These are phyloP conservation scores for Neofusicoccum parvum DNA, from an alignment of 2,329 filamentous ascomycete genomes.

Conservation along the genomic window DNA sequence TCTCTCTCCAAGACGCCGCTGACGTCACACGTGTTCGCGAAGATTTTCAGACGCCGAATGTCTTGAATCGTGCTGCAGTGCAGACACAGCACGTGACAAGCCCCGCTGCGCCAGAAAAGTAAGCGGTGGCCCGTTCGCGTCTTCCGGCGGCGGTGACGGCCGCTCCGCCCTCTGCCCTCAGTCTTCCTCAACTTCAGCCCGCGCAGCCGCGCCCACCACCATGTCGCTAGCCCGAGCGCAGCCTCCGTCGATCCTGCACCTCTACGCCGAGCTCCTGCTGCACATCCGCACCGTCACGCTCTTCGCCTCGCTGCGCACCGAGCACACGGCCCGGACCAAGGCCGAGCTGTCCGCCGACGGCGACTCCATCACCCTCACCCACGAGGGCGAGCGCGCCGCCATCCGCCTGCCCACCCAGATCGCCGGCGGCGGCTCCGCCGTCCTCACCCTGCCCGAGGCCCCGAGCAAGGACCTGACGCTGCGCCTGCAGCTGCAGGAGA, in stretches of 20 bases:
- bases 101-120: background rate
- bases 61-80: background rate
- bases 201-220: background rate
- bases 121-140: background rate
- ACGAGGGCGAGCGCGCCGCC: constrained; percentile 47
- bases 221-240: background rate
- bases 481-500: constrained; percentile 55
- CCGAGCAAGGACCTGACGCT: constrained; percentile 55
- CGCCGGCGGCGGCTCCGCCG: constrained; percentile 45
- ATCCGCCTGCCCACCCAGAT: constrained; percentile 52
- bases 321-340: constrained; percentile 46
- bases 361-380: constrained; percentile 46
- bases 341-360: constrained; percentile 49
- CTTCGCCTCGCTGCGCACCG: constrained; percentile 54
- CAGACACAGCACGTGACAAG: background rate
- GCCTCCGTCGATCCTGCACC: constrained; percentile 31
- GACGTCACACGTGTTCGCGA: background rate
- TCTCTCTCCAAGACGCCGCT: background rate
- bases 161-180: background rate
- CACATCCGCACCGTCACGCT: constrained; percentile 64
- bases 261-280: constrained; percentile 63
- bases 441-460: constrained; percentile 53
- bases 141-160: background rate
- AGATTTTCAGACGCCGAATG: background rate
- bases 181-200: background rate